These are phyloP conservation scores for Ensete glaucum DNA, from an alignment of 176 grass and related monocot genomes.

Conservation along the genomic window DNA sequence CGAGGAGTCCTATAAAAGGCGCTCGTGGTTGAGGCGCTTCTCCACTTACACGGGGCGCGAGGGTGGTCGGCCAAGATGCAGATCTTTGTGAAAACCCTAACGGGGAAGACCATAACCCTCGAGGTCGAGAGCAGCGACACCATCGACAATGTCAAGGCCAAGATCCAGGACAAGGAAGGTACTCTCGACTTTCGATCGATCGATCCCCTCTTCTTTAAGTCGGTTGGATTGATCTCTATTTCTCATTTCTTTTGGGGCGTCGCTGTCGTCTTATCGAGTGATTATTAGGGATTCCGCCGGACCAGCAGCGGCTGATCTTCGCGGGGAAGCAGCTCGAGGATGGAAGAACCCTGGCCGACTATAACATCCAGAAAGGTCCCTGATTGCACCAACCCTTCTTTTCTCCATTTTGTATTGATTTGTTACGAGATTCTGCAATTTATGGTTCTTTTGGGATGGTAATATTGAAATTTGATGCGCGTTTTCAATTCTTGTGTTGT, in stretches of 20 bases:
- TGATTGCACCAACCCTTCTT: too few species aligned
- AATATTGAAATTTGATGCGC: background rate
- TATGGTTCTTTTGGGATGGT: background rate
- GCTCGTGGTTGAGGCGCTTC: too few species aligned
- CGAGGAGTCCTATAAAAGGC: too few species aligned
- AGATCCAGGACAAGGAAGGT: slow-evolving; percentile 98
- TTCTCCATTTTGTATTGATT: too few species aligned
- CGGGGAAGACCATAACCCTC: slow-evolving; percentile 94
- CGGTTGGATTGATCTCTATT: too few species aligned
- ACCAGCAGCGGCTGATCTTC: background rate
- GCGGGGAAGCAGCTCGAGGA: background rate
- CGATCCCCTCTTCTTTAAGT: background rate
- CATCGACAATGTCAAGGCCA: slow-evolving; percentile 96
- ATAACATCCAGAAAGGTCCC: background rate
- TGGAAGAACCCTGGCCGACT: background rate
- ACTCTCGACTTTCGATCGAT: background rate
- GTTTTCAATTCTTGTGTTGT: background rate
- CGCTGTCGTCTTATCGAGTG: too few species aligned
- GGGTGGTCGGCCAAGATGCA: slow-evolving; percentile 38
- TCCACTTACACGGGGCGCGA: background rate
- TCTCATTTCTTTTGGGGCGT: too few species aligned
- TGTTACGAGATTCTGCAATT: background rate
- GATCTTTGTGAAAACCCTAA: slow-evolving; percentile 97
- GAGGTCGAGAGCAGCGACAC: slow-evolving; percentile 99
- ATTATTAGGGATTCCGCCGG: background rate